These are phyloP conservation scores for Geranomyces variabilis DNA, from an alignment of 192 early-diverging fungal species.

Conservation along the genomic window DNA sequence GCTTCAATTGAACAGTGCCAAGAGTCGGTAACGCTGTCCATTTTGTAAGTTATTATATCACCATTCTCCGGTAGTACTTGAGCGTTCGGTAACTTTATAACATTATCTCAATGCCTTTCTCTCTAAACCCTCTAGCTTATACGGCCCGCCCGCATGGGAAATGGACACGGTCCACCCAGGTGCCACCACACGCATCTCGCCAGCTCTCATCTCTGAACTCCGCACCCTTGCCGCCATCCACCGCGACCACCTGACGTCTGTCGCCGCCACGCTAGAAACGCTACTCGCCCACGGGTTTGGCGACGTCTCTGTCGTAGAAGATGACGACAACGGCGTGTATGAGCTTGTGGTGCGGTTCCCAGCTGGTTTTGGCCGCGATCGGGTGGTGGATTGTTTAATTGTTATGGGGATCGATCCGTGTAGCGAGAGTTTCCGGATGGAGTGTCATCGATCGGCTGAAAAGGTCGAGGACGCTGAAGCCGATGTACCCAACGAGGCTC, in stretches of 20 bases:
- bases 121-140: constrained; percentile 23
- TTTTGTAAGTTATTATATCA: constrained; percentile 26
- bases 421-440: constrained; percentile 25
- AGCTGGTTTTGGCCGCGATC: not conserved
- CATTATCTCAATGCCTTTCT: not conserved
- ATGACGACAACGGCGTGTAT: constrained; percentile 18
- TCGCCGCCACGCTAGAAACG: constrained; percentile 19
- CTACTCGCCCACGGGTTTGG: not conserved
- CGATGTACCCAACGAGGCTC: too few relatives aligned
- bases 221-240: constrained; percentile 16
- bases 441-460: too few relatives aligned
- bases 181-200: not conserved
- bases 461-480: too few relatives aligned
- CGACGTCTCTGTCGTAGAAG: constrained; percentile 10
- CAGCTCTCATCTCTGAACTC: constrained; percentile 14
- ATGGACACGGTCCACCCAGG: constrained; percentile 14
- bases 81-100: not conserved
- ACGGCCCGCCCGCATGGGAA: constrained; percentile 36
- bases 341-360: constrained; percentile 24
- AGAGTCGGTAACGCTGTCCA: constrained; percentile 15
- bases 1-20: not conserved
- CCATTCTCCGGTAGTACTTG: too few relatives aligned
- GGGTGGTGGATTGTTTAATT: constrained; percentile 19
- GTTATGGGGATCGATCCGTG: constrained; percentile 35
- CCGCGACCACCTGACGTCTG: constrained; percentile 12